These are phyloP conservation scores for Claviceps cyperi DNA, from an alignment of 2,329 filamentous ascomycete species.

Conservation along the genomic window DNA sequence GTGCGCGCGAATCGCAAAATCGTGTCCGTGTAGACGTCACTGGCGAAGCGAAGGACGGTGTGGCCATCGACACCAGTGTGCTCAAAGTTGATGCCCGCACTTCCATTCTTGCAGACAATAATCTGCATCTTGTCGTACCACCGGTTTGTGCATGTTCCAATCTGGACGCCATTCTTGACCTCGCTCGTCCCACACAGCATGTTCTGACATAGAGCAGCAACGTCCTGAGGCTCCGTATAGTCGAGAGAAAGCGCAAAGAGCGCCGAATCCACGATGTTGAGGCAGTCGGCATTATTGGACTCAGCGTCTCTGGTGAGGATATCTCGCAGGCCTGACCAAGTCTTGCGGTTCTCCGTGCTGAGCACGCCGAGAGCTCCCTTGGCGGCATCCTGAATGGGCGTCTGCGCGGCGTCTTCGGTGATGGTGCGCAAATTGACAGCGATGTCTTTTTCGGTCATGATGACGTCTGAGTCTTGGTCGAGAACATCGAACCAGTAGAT, in stretches of 20 bases:
- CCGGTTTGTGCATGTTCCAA: slow-evolving; percentile 92
- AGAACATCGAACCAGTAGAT: slow-evolving; percentile 99
- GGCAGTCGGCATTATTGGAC: slow-evolving; percentile 89
- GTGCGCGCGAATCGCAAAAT: slow-evolving; percentile 89
- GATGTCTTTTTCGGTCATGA: slow-evolving; percentile 94
- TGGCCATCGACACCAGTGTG: slow-evolving; percentile 97
- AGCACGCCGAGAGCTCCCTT: slow-evolving; percentile 86
- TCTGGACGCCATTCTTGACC: slow-evolving; percentile 84
- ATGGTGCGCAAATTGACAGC: slow-evolving; percentile 85
- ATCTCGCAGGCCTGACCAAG: slow-evolving; percentile 85
- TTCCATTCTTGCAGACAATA: slow-evolving; percentile 97
- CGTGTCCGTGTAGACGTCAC: slow-evolving; percentile 93
- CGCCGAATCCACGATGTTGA: slow-evolving; percentile 90
- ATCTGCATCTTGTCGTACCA: slow-evolving; percentile 99
- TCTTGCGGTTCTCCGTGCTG: slow-evolving; percentile 90
- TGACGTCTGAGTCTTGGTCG: slow-evolving; percentile 84
- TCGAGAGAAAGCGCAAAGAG: slow-evolving; percentile 88
- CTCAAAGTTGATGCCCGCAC: slow-evolving; percentile 97
- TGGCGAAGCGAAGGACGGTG: slow-evolving; percentile 89
- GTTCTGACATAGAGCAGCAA: slow-evolving; percentile 83
- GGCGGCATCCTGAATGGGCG: slow-evolving; percentile 85
- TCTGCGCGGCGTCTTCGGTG: slow-evolving; percentile 77
- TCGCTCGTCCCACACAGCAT: slow-evolving; percentile 95
- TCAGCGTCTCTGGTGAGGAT: slow-evolving; percentile 71
- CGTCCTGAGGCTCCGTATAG: slow-evolving; percentile 71